Conservation (phyloP, 2,329 filamentous ascomycete genomes). For the Fusarium anguioides region DNA sequence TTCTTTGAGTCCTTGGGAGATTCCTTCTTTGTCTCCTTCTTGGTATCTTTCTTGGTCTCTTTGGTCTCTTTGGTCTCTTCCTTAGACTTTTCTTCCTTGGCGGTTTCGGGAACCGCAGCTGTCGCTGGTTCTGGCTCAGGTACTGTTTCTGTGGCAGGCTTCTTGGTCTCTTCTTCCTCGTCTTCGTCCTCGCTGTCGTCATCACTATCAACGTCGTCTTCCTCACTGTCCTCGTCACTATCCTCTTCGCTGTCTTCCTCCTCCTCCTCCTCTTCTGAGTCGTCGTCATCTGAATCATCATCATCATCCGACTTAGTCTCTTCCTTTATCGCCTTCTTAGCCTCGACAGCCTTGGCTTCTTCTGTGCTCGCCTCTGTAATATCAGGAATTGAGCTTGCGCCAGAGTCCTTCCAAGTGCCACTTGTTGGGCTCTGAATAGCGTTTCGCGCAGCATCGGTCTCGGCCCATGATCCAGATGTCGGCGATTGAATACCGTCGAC, state of each 20-base stretch:
- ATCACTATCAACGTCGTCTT: neutral
- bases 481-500: conserved; percentile 57
- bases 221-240: conserved; percentile 1
- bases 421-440: conserved; percentile 58
- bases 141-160: neutral
- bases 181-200: conserved; percentile 26
- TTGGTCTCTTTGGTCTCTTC: conserved; percentile 9
- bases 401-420: conserved; percentile 55
- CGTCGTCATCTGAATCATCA: conserved; percentile 34
- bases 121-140: neutral
- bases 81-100: neutral
- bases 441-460: conserved; percentile 42
- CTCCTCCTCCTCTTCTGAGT: conserved; percentile 34
- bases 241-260: conserved; percentile 32
- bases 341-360: conserved; percentile 54
- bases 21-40: neutral
- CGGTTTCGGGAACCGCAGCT: neutral
- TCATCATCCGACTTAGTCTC: conserved; percentile 46
- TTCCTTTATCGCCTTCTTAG: conserved; percentile 54
- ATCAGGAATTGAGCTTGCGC: neutral
- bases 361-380: conserved; percentile 46
- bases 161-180: conserved; percentile 31
- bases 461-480: conserved; percentile 57
- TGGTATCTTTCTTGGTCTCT: neutral
- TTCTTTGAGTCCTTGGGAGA: conserved; percentile 3